Evolutionary conservation across 768 basidiomycete species (phyloP).

Genomic region (Terana coerulea): DNA sequence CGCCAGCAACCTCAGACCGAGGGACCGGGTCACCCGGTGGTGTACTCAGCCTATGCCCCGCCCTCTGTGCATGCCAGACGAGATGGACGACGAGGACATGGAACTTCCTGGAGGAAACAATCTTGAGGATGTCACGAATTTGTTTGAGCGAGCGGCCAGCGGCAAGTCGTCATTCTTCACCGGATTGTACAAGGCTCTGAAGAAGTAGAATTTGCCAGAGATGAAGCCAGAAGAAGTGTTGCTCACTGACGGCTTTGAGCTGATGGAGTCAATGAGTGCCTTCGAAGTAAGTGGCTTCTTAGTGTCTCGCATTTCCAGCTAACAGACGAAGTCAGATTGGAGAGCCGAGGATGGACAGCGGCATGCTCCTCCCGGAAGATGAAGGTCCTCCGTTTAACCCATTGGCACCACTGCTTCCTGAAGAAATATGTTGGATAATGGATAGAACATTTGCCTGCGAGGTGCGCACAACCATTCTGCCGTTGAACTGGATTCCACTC

Average conservation of each 20-base stretch:
- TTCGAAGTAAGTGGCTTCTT: slow-evolving; percentile 58
- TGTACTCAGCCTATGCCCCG: too few relatives aligned
- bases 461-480: slow-evolving; percentile 38
- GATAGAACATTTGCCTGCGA: slow-evolving; percentile 77
- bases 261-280: slow-evolving; percentile 92
- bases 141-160: slow-evolving; percentile 57
- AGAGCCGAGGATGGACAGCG: slow-evolving; percentile 86
- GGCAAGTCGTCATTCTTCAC: slow-evolving; percentile 38
- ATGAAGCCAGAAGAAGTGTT: slow-evolving; percentile 63
- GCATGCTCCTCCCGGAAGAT: slow-evolving; percentile 46
- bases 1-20: too few relatives aligned
- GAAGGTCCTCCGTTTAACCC: slow-evolving; percentile 56
- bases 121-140: slow-evolving; percentile 59
- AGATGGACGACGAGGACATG: slow-evolving; percentile 17
- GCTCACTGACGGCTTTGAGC: slow-evolving; percentile 63
- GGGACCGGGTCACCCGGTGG: too few relatives aligned
- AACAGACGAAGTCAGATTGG: slow-evolving; percentile 68
- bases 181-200: neutral
- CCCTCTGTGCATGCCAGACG: neutral
- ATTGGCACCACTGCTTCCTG: slow-evolving; percentile 55
- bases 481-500: slow-evolving; percentile 9
- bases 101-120: slow-evolving; percentile 54
- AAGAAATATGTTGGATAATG: slow-evolving; percentile 87
- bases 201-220: slow-evolving; percentile 31
- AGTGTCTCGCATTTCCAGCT: slow-evolving; percentile 7